phyloP scores from a whole-genome alignment of 169 alveolate genomes.

The Plasmodium reichenowi region DNA sequence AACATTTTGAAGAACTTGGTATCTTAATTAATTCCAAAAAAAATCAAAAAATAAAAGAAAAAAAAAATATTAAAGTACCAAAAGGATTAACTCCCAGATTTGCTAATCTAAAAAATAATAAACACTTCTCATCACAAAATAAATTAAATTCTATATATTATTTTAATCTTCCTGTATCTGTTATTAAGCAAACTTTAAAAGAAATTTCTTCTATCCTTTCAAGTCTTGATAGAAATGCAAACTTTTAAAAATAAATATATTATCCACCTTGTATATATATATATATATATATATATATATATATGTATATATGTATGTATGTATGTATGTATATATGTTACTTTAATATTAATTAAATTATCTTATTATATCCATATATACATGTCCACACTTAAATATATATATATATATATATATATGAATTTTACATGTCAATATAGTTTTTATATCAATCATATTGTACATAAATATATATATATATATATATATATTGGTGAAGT shows the following conservation, averaged over 20 bases:
- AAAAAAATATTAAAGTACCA: constrained; percentile 51
- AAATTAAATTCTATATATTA: constrained; percentile 54
- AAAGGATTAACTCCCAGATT: constrained; percentile 73
- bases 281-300: not conserved
- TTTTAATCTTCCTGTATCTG: constrained; percentile 67
- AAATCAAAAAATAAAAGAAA: constrained; percentile 62
- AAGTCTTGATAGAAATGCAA: constrained; percentile 20
- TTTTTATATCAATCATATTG: too few species aligned
- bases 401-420: too few species aligned
- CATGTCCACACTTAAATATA: too few species aligned
- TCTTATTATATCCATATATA: too few species aligned
- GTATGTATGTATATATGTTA: too few species aligned
- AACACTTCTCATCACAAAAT: constrained; percentile 50
- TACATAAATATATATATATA: too few species aligned
- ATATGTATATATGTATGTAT: not conserved
- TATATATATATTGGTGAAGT: too few species aligned
- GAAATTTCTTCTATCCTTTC: constrained; percentile 72
- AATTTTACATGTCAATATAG: too few species aligned
- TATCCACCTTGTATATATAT: not conserved
- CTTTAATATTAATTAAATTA: too few species aligned
- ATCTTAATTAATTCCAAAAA: constrained; percentile 59
- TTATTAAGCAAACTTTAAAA: constrained; percentile 55
- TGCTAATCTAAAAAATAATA: constrained; percentile 62
- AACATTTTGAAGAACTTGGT: constrained; percentile 72
- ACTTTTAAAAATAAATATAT: not conserved